Evolutionary conservation across 768 basidiomycete species (phyloP), one percentile per base, ranked within the genome.

Genomic region (Nidula microcarpa): DNA sequence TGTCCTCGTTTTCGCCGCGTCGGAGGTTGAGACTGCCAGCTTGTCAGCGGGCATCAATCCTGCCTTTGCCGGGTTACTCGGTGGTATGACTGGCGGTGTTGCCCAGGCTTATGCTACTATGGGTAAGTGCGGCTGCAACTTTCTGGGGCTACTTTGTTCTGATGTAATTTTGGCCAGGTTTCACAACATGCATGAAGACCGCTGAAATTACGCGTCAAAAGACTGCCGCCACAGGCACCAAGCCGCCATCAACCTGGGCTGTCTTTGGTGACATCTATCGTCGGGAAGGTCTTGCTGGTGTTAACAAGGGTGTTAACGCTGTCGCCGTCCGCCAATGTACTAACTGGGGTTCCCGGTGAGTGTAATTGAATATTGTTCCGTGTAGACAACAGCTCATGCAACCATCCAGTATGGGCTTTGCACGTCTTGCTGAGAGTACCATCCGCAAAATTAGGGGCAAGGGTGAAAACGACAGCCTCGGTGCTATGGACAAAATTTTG

Each of bases 111-210:
- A 99, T 66, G 95, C 94, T 55, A 98, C 97, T n/a, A 98, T 99
- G 95, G 97, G 97, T 95, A 65, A 79, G 32, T 57, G 55, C 33
- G 37, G 41, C 5, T 9, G n/a, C n/a, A n/a, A 61, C 53, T 57
- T 52, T 60, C 51, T 53, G 49, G 55, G 54, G 50, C 44, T 43
- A 56, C 16, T 32, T 35, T n/a, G 6, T 32, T 33, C 43, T 30
- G 14, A 52, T 45, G 37, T 37, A n/a, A 17, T 5, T 45, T 16
- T 30, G 37, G 32, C 6, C 8, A 97, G 94, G 96, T 62, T 94
- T 98, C 76, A 96, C 94, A 73, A 98, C 96, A 43, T 97, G 94
- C 72, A 99, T 99, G 97, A 99, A 99, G 74, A 99, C 97, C 17
- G 97, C 84, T 57, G 94, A 96, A 71, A 98, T 98, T 60, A 98